Conservation (phyloP, 805 yeast species). For the Dipodascus geniculatus region DNA sequence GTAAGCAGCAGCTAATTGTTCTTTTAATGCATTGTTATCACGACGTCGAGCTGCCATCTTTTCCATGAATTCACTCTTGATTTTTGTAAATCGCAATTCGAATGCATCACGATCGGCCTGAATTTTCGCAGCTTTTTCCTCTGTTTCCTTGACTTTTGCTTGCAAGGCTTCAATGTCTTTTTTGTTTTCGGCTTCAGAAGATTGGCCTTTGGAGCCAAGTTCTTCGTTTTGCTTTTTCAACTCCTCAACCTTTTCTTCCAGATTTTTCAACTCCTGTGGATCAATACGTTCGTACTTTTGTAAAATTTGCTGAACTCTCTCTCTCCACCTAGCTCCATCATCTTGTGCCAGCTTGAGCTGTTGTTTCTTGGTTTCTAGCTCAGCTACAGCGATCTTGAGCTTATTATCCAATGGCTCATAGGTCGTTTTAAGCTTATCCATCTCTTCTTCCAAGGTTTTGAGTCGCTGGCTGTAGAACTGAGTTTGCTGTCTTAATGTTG, state of each 20-base stretch:
- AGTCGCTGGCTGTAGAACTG: conserved; percentile 23
- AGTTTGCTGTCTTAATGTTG: conserved; percentile 46
- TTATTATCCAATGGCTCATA: conserved; percentile 35
- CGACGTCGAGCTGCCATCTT: conserved; percentile 16
- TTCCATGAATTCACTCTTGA: conserved; percentile 18
- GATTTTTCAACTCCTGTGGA: conserved; percentile 32
- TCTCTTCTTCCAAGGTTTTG: conserved; percentile 30
- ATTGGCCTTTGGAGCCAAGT: not conserved
- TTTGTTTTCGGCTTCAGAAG: conserved; percentile 7
- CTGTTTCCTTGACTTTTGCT: not conserved
- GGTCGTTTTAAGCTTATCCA: conserved; percentile 24
- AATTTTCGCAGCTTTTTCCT: not conserved
- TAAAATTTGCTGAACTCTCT: conserved; percentile 36
- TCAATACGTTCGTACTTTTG: conserved; percentile 36
- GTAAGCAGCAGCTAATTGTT: conserved; percentile 8
- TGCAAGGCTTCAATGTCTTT: conserved; percentile 9
- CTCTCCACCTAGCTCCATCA: conserved; percentile 51
- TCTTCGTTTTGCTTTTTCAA: not conserved
- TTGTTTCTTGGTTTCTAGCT: conserved; percentile 38
- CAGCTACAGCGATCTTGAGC: conserved; percentile 28
- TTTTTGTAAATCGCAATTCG: conserved; percentile 9
- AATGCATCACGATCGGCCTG: conserved; percentile 7
- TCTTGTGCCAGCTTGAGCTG: conserved; percentile 36
- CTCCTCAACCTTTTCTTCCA: conserved; percentile 23
- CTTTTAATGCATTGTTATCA: conserved; percentile 8